Evolutionary conservation across 2,329 filamentous ascomycete genomes (phyloP).

Genomic region (Aureobasidium subglaciale): DNA sequence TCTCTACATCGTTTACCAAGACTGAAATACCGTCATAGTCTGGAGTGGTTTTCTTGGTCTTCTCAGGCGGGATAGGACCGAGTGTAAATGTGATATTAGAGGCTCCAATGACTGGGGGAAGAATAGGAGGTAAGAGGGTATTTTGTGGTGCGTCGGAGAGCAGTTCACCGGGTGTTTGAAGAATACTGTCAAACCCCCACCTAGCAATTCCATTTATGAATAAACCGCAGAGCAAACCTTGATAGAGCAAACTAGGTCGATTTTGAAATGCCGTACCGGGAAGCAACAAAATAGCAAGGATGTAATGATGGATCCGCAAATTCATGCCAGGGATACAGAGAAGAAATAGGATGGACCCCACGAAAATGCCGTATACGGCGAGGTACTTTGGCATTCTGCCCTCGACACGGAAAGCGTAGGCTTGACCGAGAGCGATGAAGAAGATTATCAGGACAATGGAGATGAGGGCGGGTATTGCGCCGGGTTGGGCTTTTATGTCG

Average conservation of each 20-base stretch:
- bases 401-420: conserved; percentile 80
- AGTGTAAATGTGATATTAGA: conserved; percentile 61
- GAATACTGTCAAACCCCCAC: conserved; percentile 85
- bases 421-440: conserved; percentile 63
- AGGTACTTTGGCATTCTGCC: conserved; percentile 73
- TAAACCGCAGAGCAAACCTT: conserved; percentile 80
- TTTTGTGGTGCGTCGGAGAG: conserved; percentile 49
- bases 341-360: conserved; percentile 59
- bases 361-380: conserved; percentile 66
- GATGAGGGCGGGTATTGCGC: conserved; percentile 74
- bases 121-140: conserved; percentile 50
- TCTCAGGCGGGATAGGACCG: conserved; percentile 28
- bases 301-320: conserved; percentile 91
- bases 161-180: conserved; percentile 72
- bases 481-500: conserved; percentile 82
- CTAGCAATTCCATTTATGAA: conserved; percentile 91
- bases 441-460: conserved; percentile 67
- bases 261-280: conserved; percentile 87
- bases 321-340: conserved; percentile 68
- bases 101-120: conserved; percentile 37
- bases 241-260: conserved; percentile 74
- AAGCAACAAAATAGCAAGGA: conserved; percentile 76
- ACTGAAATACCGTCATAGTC: conserved; percentile 68
- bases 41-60: conserved; percentile 32
- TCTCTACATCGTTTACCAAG: conserved; percentile 78